phyloP scores from a whole-genome alignment of 495 filamentous ascomycete genomes.

The Schizothecium vesticola region DNA sequence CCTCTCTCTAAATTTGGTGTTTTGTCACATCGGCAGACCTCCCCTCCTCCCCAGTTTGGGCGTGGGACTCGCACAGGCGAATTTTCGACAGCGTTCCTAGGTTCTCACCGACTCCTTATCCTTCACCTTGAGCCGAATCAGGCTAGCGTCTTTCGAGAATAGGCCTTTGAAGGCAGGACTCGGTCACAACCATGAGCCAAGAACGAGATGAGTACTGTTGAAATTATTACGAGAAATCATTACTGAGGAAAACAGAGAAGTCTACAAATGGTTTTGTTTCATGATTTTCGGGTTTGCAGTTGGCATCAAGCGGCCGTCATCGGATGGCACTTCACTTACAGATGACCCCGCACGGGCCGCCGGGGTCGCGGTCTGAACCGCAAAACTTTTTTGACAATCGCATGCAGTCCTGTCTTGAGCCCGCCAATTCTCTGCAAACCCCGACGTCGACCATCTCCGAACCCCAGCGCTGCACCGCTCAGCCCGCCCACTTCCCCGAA shows the following conservation, averaged over 20 bases:
- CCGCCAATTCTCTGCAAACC: conserved; percentile 11
- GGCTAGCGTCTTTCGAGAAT: not conserved
- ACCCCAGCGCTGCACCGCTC: not conserved
- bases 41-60: not conserved
- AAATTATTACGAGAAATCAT: not conserved
- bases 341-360: conserved; percentile 20
- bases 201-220: not conserved
- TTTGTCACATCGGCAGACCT: not conserved
- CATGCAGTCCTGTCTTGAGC: conserved; percentile 11
- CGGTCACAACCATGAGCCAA: not conserved
- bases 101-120: not conserved
- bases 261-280: not conserved
- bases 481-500: not conserved
- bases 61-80: not conserved
- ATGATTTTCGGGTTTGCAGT: not conserved
- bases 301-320: not conserved
- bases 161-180: not conserved
- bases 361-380: not conserved
- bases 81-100: not conserved
- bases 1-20: not conserved
- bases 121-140: not conserved
- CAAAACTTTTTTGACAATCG: conserved; percentile 28
- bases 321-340: not conserved
- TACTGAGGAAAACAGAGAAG: not conserved
- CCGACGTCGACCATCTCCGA: conserved; percentile 1